Base-by-base conservation (phyloP, 2,329 filamentous ascomycete species). In the Beauveria australis region DNA sequence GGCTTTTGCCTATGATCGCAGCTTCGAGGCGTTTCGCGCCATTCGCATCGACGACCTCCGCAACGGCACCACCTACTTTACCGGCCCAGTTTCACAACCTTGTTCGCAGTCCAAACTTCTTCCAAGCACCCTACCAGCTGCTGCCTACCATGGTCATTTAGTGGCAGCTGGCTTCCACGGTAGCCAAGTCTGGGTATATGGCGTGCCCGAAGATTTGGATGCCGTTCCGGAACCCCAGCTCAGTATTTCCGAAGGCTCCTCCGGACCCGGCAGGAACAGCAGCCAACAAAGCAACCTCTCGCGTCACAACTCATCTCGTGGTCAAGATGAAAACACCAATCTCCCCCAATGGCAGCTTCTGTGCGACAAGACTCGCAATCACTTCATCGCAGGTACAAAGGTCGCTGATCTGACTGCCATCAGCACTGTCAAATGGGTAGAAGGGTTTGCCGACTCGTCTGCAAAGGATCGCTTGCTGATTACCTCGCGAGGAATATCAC, bases 1-100 rank as follows among this genome's bases (percentile, higher is more conserved):
- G 88, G 83, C 89, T 0, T 88, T 93, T 66, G 87, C 89, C 1
- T 93, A 91, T 67, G 89, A 93, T 68, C 79, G 84, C 63, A 86
- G 85, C 63, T 87, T 91, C 61, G 88, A 90, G 71, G 89, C 87
- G 0, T 93, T 93, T 71, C 83, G 89, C 62, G 87, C 89, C 24
- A 88, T 92, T 28, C 83, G 88, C 47, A 84, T 89, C 57, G 89
- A 90, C 67, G 88, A 92, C 66, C 75, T 89, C 18, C 81, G 87
- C 53, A 89, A 89, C 64, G 89, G 89, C 44, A 89, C 88, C 9
- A 89, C 88, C 1, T 92, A 92, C 70, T 92, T 93, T 68, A 87
- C 88, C 3, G 89, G 88, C 0, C 89, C 89, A 1, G 73, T 81
- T 12, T 82, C 85, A 4, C 77, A 76, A 37, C 69, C 77, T 6